These are phyloP conservation scores for Quercus lobata DNA, from an alignment of 331 rosid species.

Conservation along the genomic window DNA sequence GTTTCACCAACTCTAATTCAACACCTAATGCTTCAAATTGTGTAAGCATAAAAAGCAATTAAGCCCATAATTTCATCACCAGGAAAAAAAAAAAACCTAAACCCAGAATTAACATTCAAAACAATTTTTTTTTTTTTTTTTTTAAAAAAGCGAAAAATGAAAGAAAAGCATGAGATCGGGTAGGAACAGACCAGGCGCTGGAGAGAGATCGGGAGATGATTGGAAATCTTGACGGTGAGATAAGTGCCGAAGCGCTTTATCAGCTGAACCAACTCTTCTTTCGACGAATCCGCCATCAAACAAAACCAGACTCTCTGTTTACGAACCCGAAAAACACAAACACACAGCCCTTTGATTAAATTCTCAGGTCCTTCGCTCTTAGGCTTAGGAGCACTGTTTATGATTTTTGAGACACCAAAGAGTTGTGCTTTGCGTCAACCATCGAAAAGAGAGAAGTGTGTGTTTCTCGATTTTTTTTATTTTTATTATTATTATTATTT, in stretches of 20 bases:
- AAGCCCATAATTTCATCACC: background rate
- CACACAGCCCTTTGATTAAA: background rate
- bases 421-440: background rate
- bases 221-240: conserved; percentile 69
- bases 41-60: background rate
- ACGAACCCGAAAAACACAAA: background rate
- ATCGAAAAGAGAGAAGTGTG: background rate
- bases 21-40: conserved; percentile 1
- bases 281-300: conserved; percentile 62
- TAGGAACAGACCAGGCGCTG: conserved; percentile 48
- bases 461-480: background rate
- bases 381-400: background rate
- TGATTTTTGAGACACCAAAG: background rate
- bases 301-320: background rate
- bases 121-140: no score
- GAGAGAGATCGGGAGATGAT: conserved; percentile 50
- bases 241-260: conserved; percentile 73
- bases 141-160: background rate
- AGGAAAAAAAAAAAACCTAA: background rate
- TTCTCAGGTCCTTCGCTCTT: background rate
- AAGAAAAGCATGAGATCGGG: conserved; percentile 36
- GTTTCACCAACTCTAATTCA: background rate
- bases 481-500: background rate
- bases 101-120: background rate
- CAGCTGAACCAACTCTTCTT: conserved; percentile 63